These are phyloP conservation scores for Ploettnerulaceae sp. DNA, from an alignment of 2,329 filamentous ascomycete genomes.

Conservation along the genomic window DNA sequence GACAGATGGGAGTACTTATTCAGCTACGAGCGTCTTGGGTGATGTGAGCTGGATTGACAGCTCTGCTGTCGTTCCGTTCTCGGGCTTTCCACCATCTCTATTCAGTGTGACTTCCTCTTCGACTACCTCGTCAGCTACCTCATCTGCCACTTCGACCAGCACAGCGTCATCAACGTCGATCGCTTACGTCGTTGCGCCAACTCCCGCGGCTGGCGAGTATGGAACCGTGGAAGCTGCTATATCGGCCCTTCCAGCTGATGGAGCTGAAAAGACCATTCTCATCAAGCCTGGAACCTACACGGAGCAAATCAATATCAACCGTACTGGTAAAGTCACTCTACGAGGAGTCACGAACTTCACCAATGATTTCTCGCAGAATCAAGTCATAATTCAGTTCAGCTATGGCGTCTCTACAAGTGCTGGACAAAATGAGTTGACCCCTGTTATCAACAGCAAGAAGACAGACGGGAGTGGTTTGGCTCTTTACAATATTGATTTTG, in stretches of 20 bases:
- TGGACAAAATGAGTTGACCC: conserved; percentile 40
- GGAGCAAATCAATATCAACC: conserved; percentile 40
- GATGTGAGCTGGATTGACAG: conserved; percentile 34
- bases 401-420: conserved; percentile 39
- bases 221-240: conserved; percentile 41
- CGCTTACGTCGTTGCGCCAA: conserved; percentile 32
- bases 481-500: conserved; percentile 51
- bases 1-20: conserved; percentile 19
- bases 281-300: conserved; percentile 39
- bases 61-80: conserved; percentile 30
- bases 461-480: conserved; percentile 30
- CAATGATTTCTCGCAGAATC: conserved; percentile 37
- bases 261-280: conserved; percentile 37
- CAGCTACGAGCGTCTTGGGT: conserved; percentile 27
- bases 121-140: conserved; percentile 4
- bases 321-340: conserved; percentile 39
- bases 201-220: conserved; percentile 38
- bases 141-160: conserved; percentile 6
- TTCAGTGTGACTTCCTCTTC: conserved; percentile 20
- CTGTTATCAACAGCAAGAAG: conserved; percentile 43
- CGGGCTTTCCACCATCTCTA: conserved; percentile 31
- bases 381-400: conserved; percentile 36
- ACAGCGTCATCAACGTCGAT: conserved; percentile 11
- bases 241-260: conserved; percentile 40
- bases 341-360: conserved; percentile 33